Evolutionary conservation across 768 basidiomycete species (phyloP).

Genomic region (Lactarius deliciosus): DNA sequence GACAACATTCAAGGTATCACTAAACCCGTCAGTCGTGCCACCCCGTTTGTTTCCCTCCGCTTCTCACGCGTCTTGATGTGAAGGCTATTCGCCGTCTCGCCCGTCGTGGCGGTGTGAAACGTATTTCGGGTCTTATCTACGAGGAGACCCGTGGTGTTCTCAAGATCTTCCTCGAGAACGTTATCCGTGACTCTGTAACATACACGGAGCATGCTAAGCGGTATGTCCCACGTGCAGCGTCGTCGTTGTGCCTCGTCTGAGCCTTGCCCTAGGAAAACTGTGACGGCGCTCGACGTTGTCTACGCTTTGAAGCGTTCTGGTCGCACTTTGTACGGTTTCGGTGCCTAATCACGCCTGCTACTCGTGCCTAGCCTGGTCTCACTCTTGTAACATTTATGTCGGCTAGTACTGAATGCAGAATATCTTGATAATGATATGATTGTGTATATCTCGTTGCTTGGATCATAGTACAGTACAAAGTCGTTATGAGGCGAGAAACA

Average conservation of each 20-base stretch:
- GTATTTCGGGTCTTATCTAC: slow-evolving; percentile 92
- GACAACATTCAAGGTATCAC: slow-evolving; percentile 71
- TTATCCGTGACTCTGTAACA: slow-evolving; percentile 67
- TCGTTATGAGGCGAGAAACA: background rate
- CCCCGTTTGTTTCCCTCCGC: slow-evolving; percentile 18
- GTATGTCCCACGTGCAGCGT: slow-evolving; percentile 17
- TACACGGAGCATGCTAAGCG: slow-evolving; percentile 75
- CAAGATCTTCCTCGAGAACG: slow-evolving; percentile 91
- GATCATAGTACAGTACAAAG: background rate
- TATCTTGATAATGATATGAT: slow-evolving; percentile 20
- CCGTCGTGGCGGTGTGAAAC: slow-evolving; percentile 96
- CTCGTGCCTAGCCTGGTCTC: background rate
- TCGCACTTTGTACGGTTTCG: slow-evolving; percentile 59
- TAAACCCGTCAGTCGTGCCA: slow-evolving; percentile 38
- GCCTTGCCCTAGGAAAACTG: slow-evolving; percentile 52
- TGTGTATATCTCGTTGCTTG: slow-evolving; percentile 6
- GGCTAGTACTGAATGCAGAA: slow-evolving; percentile 11
- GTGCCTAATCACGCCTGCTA: slow-evolving; percentile 35
- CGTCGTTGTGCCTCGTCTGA: slow-evolving; percentile 37
- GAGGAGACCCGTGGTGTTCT: slow-evolving; percentile 95
- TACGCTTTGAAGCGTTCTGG: slow-evolving; percentile 50
- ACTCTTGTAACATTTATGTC: slow-evolving; percentile 12
- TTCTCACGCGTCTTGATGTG: slow-evolving; percentile 33
- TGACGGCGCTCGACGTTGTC: slow-evolving; percentile 51
- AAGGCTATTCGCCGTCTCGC: slow-evolving; percentile 94